phyloP scores from a whole-genome alignment of 2,329 filamentous ascomycete species.

The Phialophora verrucosa region DNA sequence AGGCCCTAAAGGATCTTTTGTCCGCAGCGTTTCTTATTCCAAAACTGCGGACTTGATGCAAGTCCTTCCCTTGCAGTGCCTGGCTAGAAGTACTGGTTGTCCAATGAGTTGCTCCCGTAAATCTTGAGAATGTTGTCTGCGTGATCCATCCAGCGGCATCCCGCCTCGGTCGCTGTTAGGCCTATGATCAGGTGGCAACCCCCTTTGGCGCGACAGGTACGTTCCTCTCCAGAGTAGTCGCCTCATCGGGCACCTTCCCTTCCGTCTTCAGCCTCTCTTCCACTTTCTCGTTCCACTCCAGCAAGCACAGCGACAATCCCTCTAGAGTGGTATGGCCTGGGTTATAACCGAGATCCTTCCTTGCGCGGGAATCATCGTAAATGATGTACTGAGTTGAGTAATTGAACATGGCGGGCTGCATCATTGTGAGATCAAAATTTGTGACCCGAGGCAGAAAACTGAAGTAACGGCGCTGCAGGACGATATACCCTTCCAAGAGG shows the following conservation, averaged over 20 bases:
- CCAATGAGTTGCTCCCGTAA: neutral
- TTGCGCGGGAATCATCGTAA: constrained; percentile 23
- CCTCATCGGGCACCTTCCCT: constrained; percentile 1
- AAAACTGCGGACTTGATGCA: neutral
- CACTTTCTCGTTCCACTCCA: constrained; percentile 44
- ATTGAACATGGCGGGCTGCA: constrained; percentile 45
- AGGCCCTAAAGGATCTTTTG: neutral
- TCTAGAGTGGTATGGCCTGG: constrained; percentile 44
- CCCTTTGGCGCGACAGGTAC: constrained; percentile 3
- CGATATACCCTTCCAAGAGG: constrained; percentile 43
- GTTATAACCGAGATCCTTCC: constrained; percentile 42
- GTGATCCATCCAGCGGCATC: neutral
- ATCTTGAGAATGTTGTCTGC: neutral
- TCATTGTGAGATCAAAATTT: constrained; percentile 40
- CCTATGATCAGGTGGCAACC: neutral
- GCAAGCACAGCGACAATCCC: constrained; percentile 44
- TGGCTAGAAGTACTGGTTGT: neutral
- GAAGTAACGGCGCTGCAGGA: constrained; percentile 42
- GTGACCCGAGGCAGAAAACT: constrained; percentile 34
- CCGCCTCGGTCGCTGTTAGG: neutral
- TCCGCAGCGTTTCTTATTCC: neutral
- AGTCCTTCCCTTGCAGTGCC: neutral
- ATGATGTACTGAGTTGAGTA: constrained; percentile 42
- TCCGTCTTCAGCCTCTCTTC: constrained; percentile 20
- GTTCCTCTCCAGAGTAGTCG: constrained; percentile 9